Base-by-base conservation (phyloP, 345 rosid genomes). In the Bruguiera gymnorhiza region DNA sequence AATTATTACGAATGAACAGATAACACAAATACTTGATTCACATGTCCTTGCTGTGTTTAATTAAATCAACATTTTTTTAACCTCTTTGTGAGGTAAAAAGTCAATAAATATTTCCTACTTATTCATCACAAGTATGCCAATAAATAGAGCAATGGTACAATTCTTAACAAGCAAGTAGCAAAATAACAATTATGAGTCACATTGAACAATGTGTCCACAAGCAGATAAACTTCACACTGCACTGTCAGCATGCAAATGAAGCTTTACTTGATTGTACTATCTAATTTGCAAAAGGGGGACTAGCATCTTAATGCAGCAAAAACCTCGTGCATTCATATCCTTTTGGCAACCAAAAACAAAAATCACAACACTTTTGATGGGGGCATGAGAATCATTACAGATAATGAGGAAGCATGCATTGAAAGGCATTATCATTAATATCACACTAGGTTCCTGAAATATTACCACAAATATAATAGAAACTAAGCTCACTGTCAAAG, bases 381-480 rank as follows among this genome's bases (percentile, higher is more conserved):
- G 7, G 2, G 58, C 15, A 65, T 11, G 20, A 20, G 37, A 39
- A 63, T 18, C 34, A 54, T 29, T 54, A 54, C 7, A 21, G 50
- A 46, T 1, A 39, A 13, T 13, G 50, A 43, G 18, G 50, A 43
- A 13, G 50, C 18, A 56, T 56, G 31, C 31, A 56, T 24, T 21
- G 29, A 56, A 7, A 27, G 18, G 31, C 6, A 56, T 56, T 50
- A 16, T 16, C 26, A n/a, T 56, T 19, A 68, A 13, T 13, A 52
- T 68, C 16, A 66, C 46, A 65, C 63, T 37, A 66, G 65, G 75
- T 65, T 74, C 66, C 65, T 56, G 80, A 78, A 68, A 72, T 68
- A 78, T 82, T 89, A 96, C 99, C 99, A 82, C 97, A 92, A 80
- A 96, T 85, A 82, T 96, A 96, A 75, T 92, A 96, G 86, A 96